A percentile compares a stretch with the other conserved stretches of the same genome.
Conservation (phyloP, 2,329 filamentous ascomycete genomes). For the Neonectria sp. region DNA sequence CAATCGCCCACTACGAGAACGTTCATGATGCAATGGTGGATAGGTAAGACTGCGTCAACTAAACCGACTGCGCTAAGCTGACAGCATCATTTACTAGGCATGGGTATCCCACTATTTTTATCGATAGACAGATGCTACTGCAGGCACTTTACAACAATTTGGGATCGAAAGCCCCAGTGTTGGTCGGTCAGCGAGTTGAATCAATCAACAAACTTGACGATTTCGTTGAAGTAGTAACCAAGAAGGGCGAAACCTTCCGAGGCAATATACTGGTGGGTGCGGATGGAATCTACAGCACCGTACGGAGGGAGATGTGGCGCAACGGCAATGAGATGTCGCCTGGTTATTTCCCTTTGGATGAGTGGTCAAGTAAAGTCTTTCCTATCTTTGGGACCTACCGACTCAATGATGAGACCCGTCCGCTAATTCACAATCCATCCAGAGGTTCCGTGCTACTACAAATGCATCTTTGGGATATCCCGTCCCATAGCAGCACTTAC, state of each 20-base stretch:
- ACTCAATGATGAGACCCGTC: no score
- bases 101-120: slow-evolving; percentile 51
- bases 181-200: slow-evolving; percentile 35
- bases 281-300: slow-evolving; percentile 57
- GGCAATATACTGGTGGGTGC: slow-evolving; percentile 55
- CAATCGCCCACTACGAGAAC: not conserved
- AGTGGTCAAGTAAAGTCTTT: slow-evolving; percentile 1
- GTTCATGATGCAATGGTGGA: not conserved
- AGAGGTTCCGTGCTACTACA: slow-evolving; percentile 7
- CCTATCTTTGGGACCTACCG: not conserved
- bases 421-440: not conserved
- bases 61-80: not conserved
- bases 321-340: not conserved
- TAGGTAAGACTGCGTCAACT: not conserved
- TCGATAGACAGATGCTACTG: slow-evolving; percentile 54
- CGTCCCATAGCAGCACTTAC: slow-evolving; percentile 1
- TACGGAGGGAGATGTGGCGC: slow-evolving; percentile 48
- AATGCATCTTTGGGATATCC: slow-evolving; percentile 32
- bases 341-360: not conserved
- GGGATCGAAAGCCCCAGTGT: slow-evolving; percentile 45
- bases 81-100: slow-evolving; percentile 24
- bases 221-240: slow-evolving; percentile 48
- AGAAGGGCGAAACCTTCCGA: slow-evolving; percentile 47
- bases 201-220: slow-evolving; percentile 1
- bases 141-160: slow-evolving; percentile 53